These are phyloP conservation scores for Mucor velutinosus DNA, from an alignment of 371 early-diverging fungal genomes.

Conservation along the genomic window DNA sequence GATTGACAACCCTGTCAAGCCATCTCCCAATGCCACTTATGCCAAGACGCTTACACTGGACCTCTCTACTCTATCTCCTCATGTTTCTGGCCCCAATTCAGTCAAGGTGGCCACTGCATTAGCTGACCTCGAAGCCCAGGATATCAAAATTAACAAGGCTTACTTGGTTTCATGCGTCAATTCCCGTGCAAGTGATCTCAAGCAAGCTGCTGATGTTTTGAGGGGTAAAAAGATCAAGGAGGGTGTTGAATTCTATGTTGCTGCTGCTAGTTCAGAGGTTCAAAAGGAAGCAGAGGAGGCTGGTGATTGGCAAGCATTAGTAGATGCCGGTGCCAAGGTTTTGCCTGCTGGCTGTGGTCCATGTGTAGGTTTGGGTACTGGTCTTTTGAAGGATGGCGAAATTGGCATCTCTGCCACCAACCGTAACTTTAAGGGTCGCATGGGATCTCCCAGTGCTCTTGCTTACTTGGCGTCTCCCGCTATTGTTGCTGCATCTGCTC, in stretches of 20 bases:
- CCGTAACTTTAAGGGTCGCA: conserved; percentile 96
- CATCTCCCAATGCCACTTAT: conserved; percentile 77
- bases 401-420: conserved; percentile 97
- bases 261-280: conserved; percentile 91
- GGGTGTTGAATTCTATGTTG: conserved; percentile 95
- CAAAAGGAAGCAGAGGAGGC: conserved; percentile 80
- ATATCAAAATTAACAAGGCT: conserved; percentile 88
- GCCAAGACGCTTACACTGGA: conserved; percentile 88
- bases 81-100: conserved; percentile 92
- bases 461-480: conserved; percentile 95
- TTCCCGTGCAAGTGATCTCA: conserved; percentile 85
- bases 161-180: conserved; percentile 96
- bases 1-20: conserved; percentile 53
- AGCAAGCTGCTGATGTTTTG: conserved; percentile 86
- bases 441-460: conserved; percentile 90
- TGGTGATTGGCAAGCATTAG: conserved; percentile 87
- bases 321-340: conserved; percentile 89
- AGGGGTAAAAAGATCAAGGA: conserved; percentile 73
- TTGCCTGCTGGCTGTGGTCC: conserved; percentile 97
- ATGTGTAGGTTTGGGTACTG: conserved; percentile 92
- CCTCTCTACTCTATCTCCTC: conserved; percentile 82
- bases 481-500: conserved; percentile 89
- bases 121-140: conserved; percentile 65
- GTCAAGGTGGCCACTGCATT: conserved; percentile 90
- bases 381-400: conserved; percentile 90